Evolutionary conservation across 345 rosid genomes (phyloP), one percentile per base, ranked within the genome.

Genomic region (Xanthoceras sorbifolium): DNA sequence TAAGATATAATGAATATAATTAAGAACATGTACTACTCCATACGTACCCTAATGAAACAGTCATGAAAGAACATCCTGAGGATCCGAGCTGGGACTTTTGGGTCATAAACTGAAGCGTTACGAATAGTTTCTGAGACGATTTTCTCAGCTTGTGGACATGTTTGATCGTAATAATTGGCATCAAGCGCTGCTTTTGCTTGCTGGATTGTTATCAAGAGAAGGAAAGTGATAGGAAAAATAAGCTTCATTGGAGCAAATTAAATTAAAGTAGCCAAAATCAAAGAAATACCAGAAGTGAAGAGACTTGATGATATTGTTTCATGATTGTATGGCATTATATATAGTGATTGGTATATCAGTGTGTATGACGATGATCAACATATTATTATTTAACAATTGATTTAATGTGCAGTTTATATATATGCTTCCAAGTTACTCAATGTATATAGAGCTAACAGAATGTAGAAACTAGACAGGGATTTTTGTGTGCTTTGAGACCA

Each of bases 51-150:
- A 65, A 91, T 87, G 91, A 92, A 92, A 72, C 96, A 94, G 67
- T 94, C 98, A 67, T 92, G 98, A 75, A 94, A 94, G 86, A 92
- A 91, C 98, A 92, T 94, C 76, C 97, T 78, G 2, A 94, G 92
- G 31, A 92, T 79, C 23, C 94, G 92, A 82, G 97, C 94, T 17
- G 98, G 92, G 77, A 88, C 97, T 82, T 90, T 89, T 4, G 92
- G 87, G 80, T 92, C 98, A 78, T 86, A 69, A 59, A 75, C 65
- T 34, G 91, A 78, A 60, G 98, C 97, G 38, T 92, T 88, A 1
- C 22, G 85, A 38, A 91, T 85, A 25, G 90, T 71, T n/a, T 90
- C 79, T 2, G 76, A 79, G 72, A 94, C 83, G 69, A 94, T 88
- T 79, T 88, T 82, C 82, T 92, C 94, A 1, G 91, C 92, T 32